Base-by-base conservation (phyloP, 495 filamentous ascomycete species). In the Chlorociboria aeruginascens region DNA sequence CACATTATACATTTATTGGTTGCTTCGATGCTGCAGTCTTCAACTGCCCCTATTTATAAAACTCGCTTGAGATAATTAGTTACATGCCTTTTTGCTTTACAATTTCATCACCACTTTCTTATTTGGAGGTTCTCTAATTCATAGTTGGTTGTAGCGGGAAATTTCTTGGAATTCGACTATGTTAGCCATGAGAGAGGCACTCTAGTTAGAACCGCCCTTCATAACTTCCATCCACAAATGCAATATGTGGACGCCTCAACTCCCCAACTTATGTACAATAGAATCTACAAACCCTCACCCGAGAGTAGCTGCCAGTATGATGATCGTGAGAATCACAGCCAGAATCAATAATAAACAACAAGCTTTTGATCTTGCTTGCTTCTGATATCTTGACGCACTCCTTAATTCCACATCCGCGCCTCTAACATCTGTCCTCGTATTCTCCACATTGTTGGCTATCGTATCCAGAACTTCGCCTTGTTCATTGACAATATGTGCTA, bases 271-370 rank as follows among this genome's bases (percentile, higher is more conserved):
- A 25, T 30, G 38, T 35, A 30, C 43, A 30, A 31, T 37, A 14
- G 7, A 13, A 43, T 16, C 12, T 37, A 11, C 8, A 6, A 25
- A n/a, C 20, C 35, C 14, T 68, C 56, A 84, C 37, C 82, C 83
- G 54, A 90, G 59, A 47, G 80, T 75, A 37, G 87, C 84, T 13
- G 93, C 92, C 49, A 97, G 66, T 39, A 99, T 69, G 30, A 99
- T 81, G 47, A 99, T 85, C 8, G 83, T 77, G 51, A 96, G 63
- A 45, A 99, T 89, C 25, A 97, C 74, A 8, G 82, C 83, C 62
- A 99, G 61, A 42, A 99, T 87, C n/a, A 99, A 60, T 50, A 99
- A 63, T 62, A 99, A 70, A 59, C 88, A 94, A 60, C 90, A 97
- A 20, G 85, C 85, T 69, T 90, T 95, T 63, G 83, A 86, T 54